Base-by-base conservation (phyloP, 306 rosid species). In the Glycine soja region DNA sequence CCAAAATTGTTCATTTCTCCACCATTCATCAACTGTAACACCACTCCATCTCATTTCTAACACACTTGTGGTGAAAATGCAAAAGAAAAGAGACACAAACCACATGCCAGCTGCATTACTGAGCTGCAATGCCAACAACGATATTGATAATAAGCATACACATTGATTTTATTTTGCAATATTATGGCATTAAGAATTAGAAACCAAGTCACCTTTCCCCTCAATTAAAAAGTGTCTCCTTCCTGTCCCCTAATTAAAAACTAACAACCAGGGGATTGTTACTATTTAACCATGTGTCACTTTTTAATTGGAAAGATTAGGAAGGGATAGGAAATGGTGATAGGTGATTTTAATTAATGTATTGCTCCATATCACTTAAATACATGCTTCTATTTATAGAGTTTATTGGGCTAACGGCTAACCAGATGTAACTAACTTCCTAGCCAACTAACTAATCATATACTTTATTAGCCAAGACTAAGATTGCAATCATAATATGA, bases 1-100 rank as follows among this genome's bases (percentile, higher is more conserved):
- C 97, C 95, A 92, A 82, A 88, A 89, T 53, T 90, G 97, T 75
- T 90, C 90, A 36, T 92, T 92, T 88, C 95, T 90, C 97, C 93
- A 91, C 97, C 93, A 92, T 46, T 91, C 95, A 46, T 82, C 88
- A 24, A 92, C 68, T 8, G 90, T 80, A 9, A 89, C 91, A 70
- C 92, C 91, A 81, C 95, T 87, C 95, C 97, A 91, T 75, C 87
- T 88, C 93, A 89, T 90, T 85, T 92, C 97, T 59, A 92, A 78
- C 36, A 88, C 64, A 74, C 87, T 82, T 8, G 95, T 92, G 7
- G 86, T 70, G 59, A 89, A 87, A 15, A 89, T 89, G 81, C 87
- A 87, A n/a, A 88, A 59, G 85, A 92, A 92, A 10, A 92, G 92
- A 9, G 95, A 80, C 24, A 91, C 50, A 74, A 91, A 91, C 93